Evolutionary conservation across 1,139 yeast genomes (phyloP).

Genomic region (Taphrina flavorubra): DNA sequence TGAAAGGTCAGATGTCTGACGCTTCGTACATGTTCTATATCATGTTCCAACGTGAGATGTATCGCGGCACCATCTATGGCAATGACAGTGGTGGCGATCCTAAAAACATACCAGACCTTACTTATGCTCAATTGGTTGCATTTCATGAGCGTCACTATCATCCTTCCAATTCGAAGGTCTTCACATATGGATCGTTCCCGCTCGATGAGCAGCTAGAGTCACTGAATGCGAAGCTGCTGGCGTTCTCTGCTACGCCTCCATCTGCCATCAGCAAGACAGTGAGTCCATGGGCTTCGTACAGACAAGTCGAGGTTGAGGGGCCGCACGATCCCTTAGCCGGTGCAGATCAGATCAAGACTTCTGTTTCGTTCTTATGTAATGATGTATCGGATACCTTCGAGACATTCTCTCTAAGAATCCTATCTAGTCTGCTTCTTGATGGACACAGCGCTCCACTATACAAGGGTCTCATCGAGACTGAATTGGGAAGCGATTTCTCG

Average conservation of each 20-base stretch:
- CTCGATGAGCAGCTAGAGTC: constrained; percentile 66
- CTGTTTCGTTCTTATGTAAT: constrained; percentile 88
- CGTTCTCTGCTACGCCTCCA: constrained; percentile 55
- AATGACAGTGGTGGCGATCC: constrained; percentile 98
- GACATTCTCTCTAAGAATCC: constrained; percentile 71
- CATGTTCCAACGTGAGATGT: constrained; percentile 66
- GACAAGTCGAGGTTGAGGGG: constrained; percentile 61
- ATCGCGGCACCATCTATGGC: constrained; percentile 67
- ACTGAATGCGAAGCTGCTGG: constrained; percentile 60
- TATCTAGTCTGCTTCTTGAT: constrained; percentile 76
- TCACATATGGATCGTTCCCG: constrained; percentile 83
- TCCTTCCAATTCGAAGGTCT: constrained; percentile 86
- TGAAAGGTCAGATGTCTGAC: constrained; percentile 95
- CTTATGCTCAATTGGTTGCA: constrained; percentile 73
- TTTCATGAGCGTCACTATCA: constrained; percentile 80
- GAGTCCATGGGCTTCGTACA: constrained; percentile 52
- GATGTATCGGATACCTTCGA: constrained; percentile 71
- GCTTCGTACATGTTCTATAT: constrained; percentile 85
- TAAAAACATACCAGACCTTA: constrained; percentile 69
- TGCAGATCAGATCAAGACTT: constrained; percentile 72
- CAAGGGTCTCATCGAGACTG: constrained; percentile 80
- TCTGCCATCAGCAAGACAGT: constrained; percentile 47
- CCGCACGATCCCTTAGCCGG: constrained; percentile 87
- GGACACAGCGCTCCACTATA: constrained; percentile 93
- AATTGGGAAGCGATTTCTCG: constrained; percentile 82